phyloP scores from a whole-genome alignment of 495 filamentous ascomycete genomes.

The Lophiostoma macrostomum region DNA sequence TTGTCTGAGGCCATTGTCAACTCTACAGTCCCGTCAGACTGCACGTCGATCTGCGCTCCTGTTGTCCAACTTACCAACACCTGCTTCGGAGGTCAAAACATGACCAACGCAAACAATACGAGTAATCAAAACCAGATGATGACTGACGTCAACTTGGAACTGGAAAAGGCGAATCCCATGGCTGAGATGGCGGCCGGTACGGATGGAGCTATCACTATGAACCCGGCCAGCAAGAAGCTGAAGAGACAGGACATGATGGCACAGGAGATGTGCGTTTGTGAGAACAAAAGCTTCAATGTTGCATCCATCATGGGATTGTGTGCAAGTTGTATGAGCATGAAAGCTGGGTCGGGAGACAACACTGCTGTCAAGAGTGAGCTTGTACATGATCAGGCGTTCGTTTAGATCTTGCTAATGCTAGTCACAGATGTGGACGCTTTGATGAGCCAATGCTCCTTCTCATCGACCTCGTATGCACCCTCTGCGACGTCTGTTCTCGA shows the following conservation, averaged over 20 bases:
- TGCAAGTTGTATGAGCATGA: conserved; percentile 5
- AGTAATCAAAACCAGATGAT: too few species aligned
- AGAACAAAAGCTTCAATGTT: conserved; percentile 6
- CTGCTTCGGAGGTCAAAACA: too few species aligned
- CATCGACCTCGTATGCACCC: conserved; percentile 3
- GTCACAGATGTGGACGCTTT: background rate
- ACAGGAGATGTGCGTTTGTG: background rate
- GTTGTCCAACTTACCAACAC: conserved; percentile 4
- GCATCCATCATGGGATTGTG: conserved; percentile 1
- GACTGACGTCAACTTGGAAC: background rate
- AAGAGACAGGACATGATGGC: background rate
- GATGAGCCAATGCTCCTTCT: conserved; percentile 6
- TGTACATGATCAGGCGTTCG: background rate
- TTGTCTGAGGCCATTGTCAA: too few species aligned
- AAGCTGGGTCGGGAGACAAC: background rate
- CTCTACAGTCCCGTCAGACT: background rate
- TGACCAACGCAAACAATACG: too few species aligned
- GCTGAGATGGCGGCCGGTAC: too few species aligned
- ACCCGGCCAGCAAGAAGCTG: conserved; percentile 3
- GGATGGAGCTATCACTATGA: too few species aligned
- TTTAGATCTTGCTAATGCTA: background rate
- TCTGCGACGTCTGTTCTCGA: background rate
- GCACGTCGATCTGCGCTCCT: background rate
- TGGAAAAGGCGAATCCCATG: too few species aligned
- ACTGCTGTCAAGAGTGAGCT: background rate